Percentiles rank a stretch among this genome's conserved stretches.
Evolutionary conservation across 805 yeast species (phyloP).

Genomic region (Hemisphaericaspora nanyangensis): DNA sequence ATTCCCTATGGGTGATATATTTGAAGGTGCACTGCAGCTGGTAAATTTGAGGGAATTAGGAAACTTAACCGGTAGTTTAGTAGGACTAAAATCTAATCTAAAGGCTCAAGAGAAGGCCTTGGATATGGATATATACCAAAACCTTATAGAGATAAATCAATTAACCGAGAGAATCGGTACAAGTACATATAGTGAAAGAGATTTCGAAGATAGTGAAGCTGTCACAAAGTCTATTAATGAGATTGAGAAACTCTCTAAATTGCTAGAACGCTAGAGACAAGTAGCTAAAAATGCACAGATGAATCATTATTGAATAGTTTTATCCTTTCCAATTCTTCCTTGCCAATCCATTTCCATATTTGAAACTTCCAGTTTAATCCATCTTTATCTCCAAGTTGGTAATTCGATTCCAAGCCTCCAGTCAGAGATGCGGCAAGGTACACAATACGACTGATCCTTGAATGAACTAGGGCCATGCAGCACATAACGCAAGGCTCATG

Average conservation of each 20-base stretch:
- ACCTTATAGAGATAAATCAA: background rate
- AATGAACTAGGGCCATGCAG: constrained; percentile 91
- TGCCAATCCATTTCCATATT: constrained; percentile 67
- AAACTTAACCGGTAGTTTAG: constrained; percentile 2
- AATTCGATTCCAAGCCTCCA: constrained; percentile 59
- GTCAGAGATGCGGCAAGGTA: constrained; percentile 45
- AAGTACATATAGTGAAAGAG: background rate
- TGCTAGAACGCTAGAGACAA: background rate
- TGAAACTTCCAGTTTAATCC: constrained; percentile 86
- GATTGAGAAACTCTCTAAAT: constrained; percentile 1
- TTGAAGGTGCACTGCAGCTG: constrained; percentile 1
- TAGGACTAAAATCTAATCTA: background rate
- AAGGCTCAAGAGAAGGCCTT: constrained; percentile 1
- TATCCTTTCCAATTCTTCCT: constrained; percentile 15
- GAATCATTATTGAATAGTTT: too few species aligned
- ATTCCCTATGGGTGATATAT: constrained; percentile 18
- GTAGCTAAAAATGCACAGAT: background rate
- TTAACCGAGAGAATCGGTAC: background rate
- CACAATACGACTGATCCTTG: constrained; percentile 68
- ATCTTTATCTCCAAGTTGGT: constrained; percentile 70
- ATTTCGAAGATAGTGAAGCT: constrained; percentile 1
- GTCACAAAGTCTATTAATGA: constrained; percentile 3
- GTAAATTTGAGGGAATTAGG: constrained; percentile 2
- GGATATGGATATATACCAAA: background rate
- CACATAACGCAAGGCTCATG: constrained; percentile 98